A percentile compares a stretch with the other conserved stretches of the same genome.
These are phyloP conservation scores for Phytophthora pisi DNA, from an alignment of 352 stramenopile genomes.

Conservation along the genomic window DNA sequence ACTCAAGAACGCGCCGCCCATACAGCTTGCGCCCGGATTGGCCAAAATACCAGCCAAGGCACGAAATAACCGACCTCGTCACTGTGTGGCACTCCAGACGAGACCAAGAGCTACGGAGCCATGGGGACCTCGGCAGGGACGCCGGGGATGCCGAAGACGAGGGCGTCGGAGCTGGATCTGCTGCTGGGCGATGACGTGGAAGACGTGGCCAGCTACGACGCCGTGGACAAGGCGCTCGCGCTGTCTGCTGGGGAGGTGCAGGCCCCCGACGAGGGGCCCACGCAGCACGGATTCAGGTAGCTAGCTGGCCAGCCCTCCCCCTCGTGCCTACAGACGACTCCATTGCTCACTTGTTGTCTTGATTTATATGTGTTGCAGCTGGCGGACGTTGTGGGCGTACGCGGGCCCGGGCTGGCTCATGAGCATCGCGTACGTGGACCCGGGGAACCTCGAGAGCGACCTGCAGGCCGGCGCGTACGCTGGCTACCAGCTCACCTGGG, in stretches of 20 bases:
- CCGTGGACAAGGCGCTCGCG: conserved; percentile 57
- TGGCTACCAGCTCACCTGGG: conserved; percentile 92
- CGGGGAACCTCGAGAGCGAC: conserved; percentile 96
- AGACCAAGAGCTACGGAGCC: neutral
- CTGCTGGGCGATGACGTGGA: conserved; percentile 39
- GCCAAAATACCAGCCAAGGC: conserved; percentile 7
- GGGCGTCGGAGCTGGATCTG: conserved; percentile 37
- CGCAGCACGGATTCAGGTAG: conserved; percentile 33
- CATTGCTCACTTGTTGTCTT: neutral
- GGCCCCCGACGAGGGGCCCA: conserved; percentile 51
- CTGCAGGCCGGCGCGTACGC: conserved; percentile 92
- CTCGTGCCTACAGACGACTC: neutral
- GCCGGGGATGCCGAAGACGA: conserved; percentile 22
- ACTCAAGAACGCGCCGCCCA: too few species aligned
- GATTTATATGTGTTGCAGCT: conserved; percentile 35
- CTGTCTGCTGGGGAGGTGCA: conserved; percentile 60
- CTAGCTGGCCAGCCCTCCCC: too few species aligned
- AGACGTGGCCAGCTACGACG: conserved; percentile 40
- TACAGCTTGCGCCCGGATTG: neutral
- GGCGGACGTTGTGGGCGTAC: conserved; percentile 82
- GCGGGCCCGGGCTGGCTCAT: conserved; percentile 90
- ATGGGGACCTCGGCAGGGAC: conserved; percentile 14
- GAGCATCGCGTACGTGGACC: conserved; percentile 96
- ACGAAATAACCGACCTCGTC: conserved; percentile 1
- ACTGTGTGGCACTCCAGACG: neutral